Base-by-base conservation (phyloP, 78 protist genomes). In the Dictyostelium firmibasis region DNA sequence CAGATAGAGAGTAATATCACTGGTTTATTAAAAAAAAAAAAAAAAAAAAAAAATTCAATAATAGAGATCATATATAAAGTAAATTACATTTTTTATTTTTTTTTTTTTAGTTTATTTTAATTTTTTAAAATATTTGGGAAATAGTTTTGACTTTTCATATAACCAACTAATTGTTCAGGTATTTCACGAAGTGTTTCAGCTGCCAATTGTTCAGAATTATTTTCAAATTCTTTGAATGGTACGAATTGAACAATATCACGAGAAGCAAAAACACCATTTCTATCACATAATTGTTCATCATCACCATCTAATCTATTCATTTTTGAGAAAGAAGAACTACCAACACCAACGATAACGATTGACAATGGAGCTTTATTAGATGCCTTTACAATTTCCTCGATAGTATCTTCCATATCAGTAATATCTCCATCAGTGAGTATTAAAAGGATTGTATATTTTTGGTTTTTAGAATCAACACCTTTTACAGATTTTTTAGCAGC, bases 171-270 rank as follows among this genome's bases (percentile, higher is more conserved):
- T 81, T 92, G 95, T 0, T 38, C 27, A 27, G 97, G 97, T 20
- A 96, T 72, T 47, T 96, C 97, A 25, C 43, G 77, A 7, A 96
- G 64, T 18, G 77, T 72, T 86, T 83, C 94, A 5, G 67, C 20
- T 3, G 97, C 96, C 11, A 96, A 6, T 53, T 41, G 13, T 16
- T 38, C 35, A 0, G 20, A 25, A 25, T 47, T 31, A 25, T 41
- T 20, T 25, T 7, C 33, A 44, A 9, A 79, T 47, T 41, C 14
- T 25, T 23, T 18, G 36, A 79, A 79, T 27, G 38, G 57, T 20
- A 97, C 98, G 36, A 97, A 92, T 91, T 97, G 98, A 33, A 98
- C 98, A 70, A 98, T 94, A 82, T 98, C 98, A 27, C 98, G 43
- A 14, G 72, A 6, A n/a, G 95, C 94, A 5, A 0, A 11, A 4